Percentiles rank a stretch among this genome's conserved stretches.
These are phyloP conservation scores for Trichoderma endophyticum DNA, from an alignment of 2,329 filamentous ascomycete genomes.

Conservation along the genomic window DNA sequence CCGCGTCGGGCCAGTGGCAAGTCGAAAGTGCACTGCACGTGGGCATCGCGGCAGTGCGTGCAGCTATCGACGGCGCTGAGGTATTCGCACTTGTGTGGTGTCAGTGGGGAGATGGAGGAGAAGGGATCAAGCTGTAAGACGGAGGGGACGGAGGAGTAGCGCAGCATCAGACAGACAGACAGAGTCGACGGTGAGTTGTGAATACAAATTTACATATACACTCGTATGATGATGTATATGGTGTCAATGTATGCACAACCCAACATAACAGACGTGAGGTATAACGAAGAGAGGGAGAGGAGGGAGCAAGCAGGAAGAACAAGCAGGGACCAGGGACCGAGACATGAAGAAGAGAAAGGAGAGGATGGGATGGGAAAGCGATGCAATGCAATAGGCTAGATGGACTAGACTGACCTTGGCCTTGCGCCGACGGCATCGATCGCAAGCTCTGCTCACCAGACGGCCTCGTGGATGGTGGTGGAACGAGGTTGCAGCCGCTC, in stretches of 20 bases:
- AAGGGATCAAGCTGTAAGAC: neutral
- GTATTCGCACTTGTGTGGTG: slow-evolving; percentile 29
- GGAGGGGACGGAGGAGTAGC: neutral
- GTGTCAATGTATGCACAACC: neutral
- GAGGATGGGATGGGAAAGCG: neutral
- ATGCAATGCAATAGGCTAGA: neutral
- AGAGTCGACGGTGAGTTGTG: neutral
- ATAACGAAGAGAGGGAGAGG: neutral
- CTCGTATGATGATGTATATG: neutral
- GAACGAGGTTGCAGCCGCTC: slow-evolving; percentile 3
- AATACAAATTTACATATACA: neutral
- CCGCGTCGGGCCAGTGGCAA: slow-evolving; percentile 38
- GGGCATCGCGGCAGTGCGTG: slow-evolving; percentile 34
- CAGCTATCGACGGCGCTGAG: slow-evolving; percentile 26
- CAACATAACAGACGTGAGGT: neutral
- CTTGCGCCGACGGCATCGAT: slow-evolving; percentile 37
- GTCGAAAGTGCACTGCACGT: slow-evolving; percentile 36
- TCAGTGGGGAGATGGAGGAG: neutral
- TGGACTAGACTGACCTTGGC: slow-evolving; percentile 29
- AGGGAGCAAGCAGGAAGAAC: neutral
- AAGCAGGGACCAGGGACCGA: neutral
- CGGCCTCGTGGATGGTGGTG: slow-evolving; percentile 17
- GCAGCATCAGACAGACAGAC: neutral
- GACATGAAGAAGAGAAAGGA: neutral
- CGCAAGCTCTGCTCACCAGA: slow-evolving; percentile 31